Evolutionary conservation across 148 eudicot genomes (phyloP).

Genomic region (Pouteria glomerata): DNA sequence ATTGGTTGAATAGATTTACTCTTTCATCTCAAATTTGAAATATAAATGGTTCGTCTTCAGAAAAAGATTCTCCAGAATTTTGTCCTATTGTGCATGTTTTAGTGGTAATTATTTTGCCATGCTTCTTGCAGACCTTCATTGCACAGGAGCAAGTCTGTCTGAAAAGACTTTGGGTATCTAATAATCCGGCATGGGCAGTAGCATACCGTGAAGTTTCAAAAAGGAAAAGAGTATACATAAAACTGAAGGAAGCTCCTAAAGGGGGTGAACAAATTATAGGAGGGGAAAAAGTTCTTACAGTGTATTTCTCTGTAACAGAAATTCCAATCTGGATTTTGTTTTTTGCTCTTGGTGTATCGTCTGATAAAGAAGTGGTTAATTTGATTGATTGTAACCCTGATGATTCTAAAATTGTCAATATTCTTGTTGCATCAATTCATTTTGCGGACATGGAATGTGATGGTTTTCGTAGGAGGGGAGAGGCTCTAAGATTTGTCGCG

Average conservation of each 20-base stretch:
- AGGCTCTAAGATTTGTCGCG: constrained; percentile 43
- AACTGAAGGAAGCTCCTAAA: constrained; percentile 55
- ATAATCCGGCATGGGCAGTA: constrained; percentile 61
- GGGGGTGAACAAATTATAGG: constrained; percentile 49
- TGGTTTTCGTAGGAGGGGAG: constrained; percentile 42
- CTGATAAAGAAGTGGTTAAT: constrained; percentile 72
- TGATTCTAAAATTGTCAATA: constrained; percentile 59
- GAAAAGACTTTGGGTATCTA: constrained; percentile 69
- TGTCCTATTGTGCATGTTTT: constrained; percentile 4
- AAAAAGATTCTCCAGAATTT: neutral
- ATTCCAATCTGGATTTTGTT: constrained; percentile 85
- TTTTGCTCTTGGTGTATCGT: constrained; percentile 75
- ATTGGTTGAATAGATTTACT: neutral
- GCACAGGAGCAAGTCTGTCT: constrained; percentile 91
- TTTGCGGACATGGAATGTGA: constrained; percentile 73
- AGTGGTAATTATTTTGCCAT: neutral
- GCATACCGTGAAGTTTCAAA: constrained; percentile 55
- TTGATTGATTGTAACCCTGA: constrained; percentile 49
- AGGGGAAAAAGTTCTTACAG: constrained; percentile 56
- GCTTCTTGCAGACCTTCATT: constrained; percentile 63
- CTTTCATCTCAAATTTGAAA: neutral
- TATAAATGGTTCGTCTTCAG: neutral
- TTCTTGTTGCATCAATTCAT: constrained; percentile 73
- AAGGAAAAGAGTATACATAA: constrained; percentile 60
- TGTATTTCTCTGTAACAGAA: constrained; percentile 50